Evolutionary conservation across 2,329 filamentous ascomycete species (phyloP), one percentile per base, ranked within the genome.

Genomic region (Allantophomopsis lycopodina): DNA sequence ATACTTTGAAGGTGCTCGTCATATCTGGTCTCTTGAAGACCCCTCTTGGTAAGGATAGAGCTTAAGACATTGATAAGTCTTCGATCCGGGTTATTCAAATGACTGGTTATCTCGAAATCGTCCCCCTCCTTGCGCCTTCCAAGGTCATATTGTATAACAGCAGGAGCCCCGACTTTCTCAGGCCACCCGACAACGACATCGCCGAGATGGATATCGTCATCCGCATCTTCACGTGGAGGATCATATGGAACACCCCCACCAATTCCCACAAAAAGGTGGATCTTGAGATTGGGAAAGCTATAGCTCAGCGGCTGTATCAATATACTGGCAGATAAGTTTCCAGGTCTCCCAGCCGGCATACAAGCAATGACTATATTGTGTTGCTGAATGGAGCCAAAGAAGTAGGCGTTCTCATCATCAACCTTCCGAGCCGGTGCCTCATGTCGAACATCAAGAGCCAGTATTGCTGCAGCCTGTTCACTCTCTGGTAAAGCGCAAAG

Each of bases 231-330:
- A 28, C 23, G 11, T 3, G 23, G 23, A 28, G 23, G 23, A 28
- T 28, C 11, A 28, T 28, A 28, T 3, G 40, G 42, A 13, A 49
- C 49, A n/a, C 49, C 50, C 2, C 48, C 49, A 21, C 58, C 61
- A 30, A 66, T 60, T 14, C 62, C 62, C 1, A 66, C 60, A 51
- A 67, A 55, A 2, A 67, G 49, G 13, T 43, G 42, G 32, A 52
- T 40, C 36, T 40, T 47, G n/a, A 52, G 32, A 11, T 34, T 34
- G 2, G 54, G 30, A 44, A 63, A 40, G 11, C 44, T 50, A 6
- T 12, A 8, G 23, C 23, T 28, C 10, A 28, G 8, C 8, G 23
- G 23, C 8, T 28, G 23, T 10, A 28, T 28, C 8, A 28, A 28
- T 28, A 28, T 28, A 28, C 23, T 28, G 11, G 23, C 23, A 10